Evolutionary conservation across 2,329 filamentous ascomycete species (phyloP).

Genomic region (Didymellaceae sp.): DNA sequence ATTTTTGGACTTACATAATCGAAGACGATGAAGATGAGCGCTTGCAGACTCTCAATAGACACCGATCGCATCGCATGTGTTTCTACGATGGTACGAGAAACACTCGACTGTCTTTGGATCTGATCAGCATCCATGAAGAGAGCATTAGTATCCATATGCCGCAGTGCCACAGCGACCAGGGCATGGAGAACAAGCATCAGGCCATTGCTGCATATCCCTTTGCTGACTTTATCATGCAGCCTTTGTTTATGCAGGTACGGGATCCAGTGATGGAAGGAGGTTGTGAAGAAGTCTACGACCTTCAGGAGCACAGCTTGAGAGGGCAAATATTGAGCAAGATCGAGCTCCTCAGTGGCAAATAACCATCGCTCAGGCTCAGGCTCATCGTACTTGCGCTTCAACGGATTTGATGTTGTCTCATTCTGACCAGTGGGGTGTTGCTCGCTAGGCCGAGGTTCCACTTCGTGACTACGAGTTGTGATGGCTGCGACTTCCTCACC

Average conservation of each 20-base stretch:
- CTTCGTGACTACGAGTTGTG: background rate
- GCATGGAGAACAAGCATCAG: conserved; percentile 39
- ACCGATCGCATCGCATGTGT: conserved; percentile 34
- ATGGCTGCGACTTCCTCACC: background rate
- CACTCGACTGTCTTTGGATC: conserved; percentile 30
- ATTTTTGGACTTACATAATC: conserved; percentile 30
- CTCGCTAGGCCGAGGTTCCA: no score
- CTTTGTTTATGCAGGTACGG: conserved; percentile 42
- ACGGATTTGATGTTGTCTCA: conserved; percentile 13
- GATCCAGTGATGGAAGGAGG: conserved; percentile 46
- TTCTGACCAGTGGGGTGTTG: background rate
- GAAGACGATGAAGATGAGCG: conserved; percentile 43
- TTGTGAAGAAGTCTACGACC: conserved; percentile 39
- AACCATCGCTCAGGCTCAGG: conserved; percentile 23
- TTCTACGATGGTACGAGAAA: conserved; percentile 42
- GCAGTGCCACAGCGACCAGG: conserved; percentile 36
- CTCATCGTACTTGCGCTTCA: conserved; percentile 36
- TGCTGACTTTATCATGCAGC: conserved; percentile 32
- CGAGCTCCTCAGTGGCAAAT: conserved; percentile 28
- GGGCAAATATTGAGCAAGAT: conserved; percentile 37
- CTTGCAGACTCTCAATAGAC: conserved; percentile 39
- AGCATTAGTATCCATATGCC: conserved; percentile 34
- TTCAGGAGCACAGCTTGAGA: conserved; percentile 34
- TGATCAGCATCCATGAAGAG: conserved; percentile 37
- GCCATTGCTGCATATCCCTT: conserved; percentile 21